Percentiles rank a stretch among this genome's conserved stretches.
These are phyloP conservation scores for Sporothrix brunneoviolacea DNA, from an alignment of 2,329 filamentous ascomycete genomes.

Conservation along the genomic window DNA sequence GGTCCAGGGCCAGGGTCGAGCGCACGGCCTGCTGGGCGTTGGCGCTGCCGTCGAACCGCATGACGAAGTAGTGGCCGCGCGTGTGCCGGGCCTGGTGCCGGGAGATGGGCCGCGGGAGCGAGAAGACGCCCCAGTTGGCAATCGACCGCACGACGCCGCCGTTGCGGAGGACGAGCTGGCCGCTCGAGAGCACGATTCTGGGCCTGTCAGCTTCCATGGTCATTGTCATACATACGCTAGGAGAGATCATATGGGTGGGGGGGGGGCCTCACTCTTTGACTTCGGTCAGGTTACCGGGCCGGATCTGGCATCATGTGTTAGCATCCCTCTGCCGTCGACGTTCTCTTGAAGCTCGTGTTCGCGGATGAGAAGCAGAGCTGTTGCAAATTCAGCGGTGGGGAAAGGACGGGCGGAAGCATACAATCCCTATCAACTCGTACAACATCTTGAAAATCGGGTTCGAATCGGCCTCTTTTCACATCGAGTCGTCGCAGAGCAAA, in stretches of 20 bases:
- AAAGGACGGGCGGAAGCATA: too few species aligned
- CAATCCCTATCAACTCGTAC: conserved; percentile 96
- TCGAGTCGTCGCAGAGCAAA: too few species aligned
- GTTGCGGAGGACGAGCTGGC: conserved; percentile 71
- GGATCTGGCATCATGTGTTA: conserved; percentile 55
- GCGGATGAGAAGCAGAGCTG: too few species aligned
- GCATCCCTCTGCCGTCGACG: background rate
- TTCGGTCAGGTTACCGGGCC: conserved; percentile 80
- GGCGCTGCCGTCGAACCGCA: conserved; percentile 83
- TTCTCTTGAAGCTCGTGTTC: background rate
- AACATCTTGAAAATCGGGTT: conserved; percentile 59
- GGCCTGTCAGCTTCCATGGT: too few species aligned
- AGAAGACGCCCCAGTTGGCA: conserved; percentile 91
- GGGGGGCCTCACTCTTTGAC: too few species aligned
- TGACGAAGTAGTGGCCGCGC: conserved; percentile 91
- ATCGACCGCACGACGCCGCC: conserved; percentile 88
- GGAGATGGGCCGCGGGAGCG: conserved; percentile 70
- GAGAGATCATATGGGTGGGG: too few species aligned
- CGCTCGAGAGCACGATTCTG: conserved; percentile 86
- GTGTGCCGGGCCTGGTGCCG: conserved; percentile 79
- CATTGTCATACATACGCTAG: too few species aligned
- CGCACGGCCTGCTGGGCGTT: conserved; percentile 68
- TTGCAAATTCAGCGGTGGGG: background rate
- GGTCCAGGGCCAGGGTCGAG: conserved; percentile 73
- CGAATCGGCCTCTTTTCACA: too few species aligned